Evolutionary conservation across 257 asterid genomes (phyloP), one percentile per base, ranked within the genome.

Genomic region (Fraxinus quadrangulata): DNA sequence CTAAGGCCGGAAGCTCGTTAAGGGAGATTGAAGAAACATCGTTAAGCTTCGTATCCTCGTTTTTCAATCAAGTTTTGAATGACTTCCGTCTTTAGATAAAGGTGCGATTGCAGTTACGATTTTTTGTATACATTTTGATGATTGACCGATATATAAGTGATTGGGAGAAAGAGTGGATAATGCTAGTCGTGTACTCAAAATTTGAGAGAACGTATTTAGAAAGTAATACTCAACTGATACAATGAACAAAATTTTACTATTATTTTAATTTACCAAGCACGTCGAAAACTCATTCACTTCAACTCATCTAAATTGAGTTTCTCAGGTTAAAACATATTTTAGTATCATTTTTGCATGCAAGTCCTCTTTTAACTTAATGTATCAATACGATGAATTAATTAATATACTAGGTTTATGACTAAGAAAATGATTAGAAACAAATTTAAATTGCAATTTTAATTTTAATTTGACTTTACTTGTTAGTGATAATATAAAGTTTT

Each of bases 11-110:
- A 65, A 80, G 88, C 81, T 70, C 81, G 30, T 30, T 71, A 65
- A 3, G 66, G 84, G 84, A 79, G 88, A 59, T 42, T 17, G 78
- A 78, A 83, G 67, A 80, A 76, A 66, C 47, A 70, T 42, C 80
- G 85, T 28, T 80, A 26, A 26, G 1, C 12, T 4, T 4, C 33
- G 69, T 7, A 63, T 16, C 34, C 16, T 40, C 14, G 14, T 39
- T 40, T 36, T 36, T 36, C 39, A 36, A 36, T 36, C 39, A 36
- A 36, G 39, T 36, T 36, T 36, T 36, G 39, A 36, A 36, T 36
- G 39, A 36, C 39, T 36, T 5, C 39, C 39, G 1, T 40, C 14
- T 40, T 40, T 40, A 40, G 14, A 40, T 40, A 40, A 40, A 30
- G 1, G 33, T 63, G 33, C 8, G 24, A 63, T 26, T 24, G 36